A percentile compares a stretch with the other conserved stretches of the same genome.
Conservation (phyloP, 495 filamentous ascomycete genomes). For the Daldinia grandis region DNA sequence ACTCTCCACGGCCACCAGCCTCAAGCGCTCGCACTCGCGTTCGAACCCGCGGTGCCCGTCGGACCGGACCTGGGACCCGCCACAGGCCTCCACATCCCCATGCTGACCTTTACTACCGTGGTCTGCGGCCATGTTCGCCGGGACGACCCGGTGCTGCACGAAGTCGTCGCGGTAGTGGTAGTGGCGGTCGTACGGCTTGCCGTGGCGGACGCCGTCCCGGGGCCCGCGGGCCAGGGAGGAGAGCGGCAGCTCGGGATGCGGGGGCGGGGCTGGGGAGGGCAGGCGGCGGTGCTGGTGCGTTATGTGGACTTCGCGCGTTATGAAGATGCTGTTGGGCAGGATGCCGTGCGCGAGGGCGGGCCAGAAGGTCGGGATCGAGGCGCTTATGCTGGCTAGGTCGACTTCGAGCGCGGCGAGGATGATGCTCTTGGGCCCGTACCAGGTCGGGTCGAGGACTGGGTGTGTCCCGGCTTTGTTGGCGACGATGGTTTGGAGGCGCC, state of each 20-base stretch:
- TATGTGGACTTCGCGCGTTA: slow-evolving; percentile 45
- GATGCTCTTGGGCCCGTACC: slow-evolving; percentile 43
- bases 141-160: slow-evolving; percentile 14
- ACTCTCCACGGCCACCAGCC: slow-evolving; percentile 1
- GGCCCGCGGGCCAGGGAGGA: background rate
- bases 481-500: slow-evolving; percentile 40
- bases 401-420: slow-evolving; percentile 49
- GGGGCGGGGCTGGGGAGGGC: background rate
- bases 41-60: slow-evolving; percentile 32
- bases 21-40: slow-evolving; percentile 22
- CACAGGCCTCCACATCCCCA: slow-evolving; percentile 6
- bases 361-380: slow-evolving; percentile 49
- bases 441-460: slow-evolving; percentile 44
- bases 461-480: slow-evolving; percentile 41
- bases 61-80: slow-evolving; percentile 17
- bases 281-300: slow-evolving; percentile 44
- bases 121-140: background rate
- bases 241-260: slow-evolving; percentile 22
- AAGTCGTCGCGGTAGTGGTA: slow-evolving; percentile 35
- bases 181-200: background rate
- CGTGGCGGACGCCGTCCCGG: background rate
- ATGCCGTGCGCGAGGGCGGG: slow-evolving; percentile 34
- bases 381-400: slow-evolving; percentile 50
- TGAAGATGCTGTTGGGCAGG: slow-evolving; percentile 42
- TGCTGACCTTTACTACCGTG: background rate